These are phyloP conservation scores for Rhodotorula babjevae DNA, from an alignment of 768 basidiomycete genomes.

Conservation along the genomic window DNA sequence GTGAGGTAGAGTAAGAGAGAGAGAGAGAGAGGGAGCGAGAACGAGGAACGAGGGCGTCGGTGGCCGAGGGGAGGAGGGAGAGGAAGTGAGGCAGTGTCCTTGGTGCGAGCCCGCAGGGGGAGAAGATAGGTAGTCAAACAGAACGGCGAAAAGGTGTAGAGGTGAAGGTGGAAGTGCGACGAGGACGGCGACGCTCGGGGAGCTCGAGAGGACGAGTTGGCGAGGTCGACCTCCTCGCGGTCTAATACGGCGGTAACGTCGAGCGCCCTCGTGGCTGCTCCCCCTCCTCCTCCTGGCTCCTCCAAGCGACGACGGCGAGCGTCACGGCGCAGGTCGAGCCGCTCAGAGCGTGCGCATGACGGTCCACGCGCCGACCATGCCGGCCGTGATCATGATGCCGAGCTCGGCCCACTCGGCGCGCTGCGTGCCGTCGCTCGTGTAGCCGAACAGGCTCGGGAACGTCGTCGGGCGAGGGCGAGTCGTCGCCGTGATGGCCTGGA, in stretches of 20 bases:
- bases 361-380: constrained; percentile 27
- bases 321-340: no score
- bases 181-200: no score
- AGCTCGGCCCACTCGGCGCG: constrained; percentile 32
- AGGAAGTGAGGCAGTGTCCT: background rate
- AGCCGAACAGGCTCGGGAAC: constrained; percentile 37
- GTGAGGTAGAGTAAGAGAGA: background rate
- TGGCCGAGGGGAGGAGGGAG: no score
- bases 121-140: background rate
- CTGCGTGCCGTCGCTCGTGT: constrained; percentile 28
- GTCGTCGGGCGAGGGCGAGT: constrained; percentile 33
- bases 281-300: background rate
- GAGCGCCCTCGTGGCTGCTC: background rate
- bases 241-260: background rate
- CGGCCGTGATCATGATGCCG: constrained; percentile 23
- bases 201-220: background rate
- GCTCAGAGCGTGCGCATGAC: constrained; percentile 36
- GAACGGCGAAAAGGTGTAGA: background rate
- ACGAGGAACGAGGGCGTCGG: background rate
- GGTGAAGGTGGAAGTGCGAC: background rate
- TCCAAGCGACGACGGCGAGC: background rate
- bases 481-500: constrained; percentile 36
- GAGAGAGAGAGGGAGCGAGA: background rate
- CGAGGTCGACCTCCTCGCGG: background rate
- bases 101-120: background rate